Base-by-base conservation (phyloP, 345 rosid species). In the Capsella bursapastoris region DNA sequence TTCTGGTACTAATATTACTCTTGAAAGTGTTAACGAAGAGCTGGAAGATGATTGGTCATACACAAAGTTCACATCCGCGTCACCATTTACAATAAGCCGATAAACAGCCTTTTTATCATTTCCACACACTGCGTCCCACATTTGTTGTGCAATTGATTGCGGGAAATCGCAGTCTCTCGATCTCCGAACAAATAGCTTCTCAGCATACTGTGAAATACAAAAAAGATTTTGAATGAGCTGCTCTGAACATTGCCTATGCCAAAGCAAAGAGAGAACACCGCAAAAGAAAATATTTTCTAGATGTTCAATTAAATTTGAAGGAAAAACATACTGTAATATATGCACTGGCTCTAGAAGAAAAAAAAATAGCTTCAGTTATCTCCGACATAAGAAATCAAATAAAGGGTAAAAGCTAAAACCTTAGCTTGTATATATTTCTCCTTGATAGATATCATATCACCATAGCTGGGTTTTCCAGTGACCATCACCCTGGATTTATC, bases 371-470 rank as follows among this genome's bases (percentile, higher is more conserved):
- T 57, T 37, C 8, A 38, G 5, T 22, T 76, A 61, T 69, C 59
- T 50, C 28, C 27, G 15, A 56, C 65, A 62, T 32, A 67, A 51
- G 64, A 51, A 72, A 61, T 25, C 41, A 60, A 50, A 53, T 38
- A 68, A 60, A 66, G 59, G 48, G 57, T 67, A 32, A 76, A 82
- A 81, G 49, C 48, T 65, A 56, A 48, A 57, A 96, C 99, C 96
- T 96, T 96, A 50, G 96, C 93, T 79, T 92, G 99, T 64, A 96
- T 96, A 80, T 88, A 96, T 82, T 92, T 93, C 87, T 96, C 99
- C 87, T 96, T 96, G 22, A 89, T 80, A 70, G 92, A 84, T 73
- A 96, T 89, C 70, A 88, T 78, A 84, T 96, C 99, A 34, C 79
- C 66, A 58, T 73, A 91, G 86, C 72, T 76, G 40, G 98, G 98